Evolutionary conservation across 805 yeast genomes (phyloP), one percentile per base, ranked within the genome.

Genomic region (Zygosaccharomyces siamensis): DNA sequence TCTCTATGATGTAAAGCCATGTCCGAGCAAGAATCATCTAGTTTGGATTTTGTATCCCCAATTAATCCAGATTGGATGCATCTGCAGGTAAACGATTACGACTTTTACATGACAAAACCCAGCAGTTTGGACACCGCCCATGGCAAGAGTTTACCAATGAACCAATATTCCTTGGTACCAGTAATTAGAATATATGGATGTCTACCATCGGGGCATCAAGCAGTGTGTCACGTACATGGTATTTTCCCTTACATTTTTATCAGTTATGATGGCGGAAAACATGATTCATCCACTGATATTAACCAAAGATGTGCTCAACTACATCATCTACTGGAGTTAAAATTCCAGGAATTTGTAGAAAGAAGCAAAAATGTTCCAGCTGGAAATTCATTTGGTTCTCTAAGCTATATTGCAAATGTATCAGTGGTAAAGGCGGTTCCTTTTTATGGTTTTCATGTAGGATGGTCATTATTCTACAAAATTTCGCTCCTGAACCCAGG

Each of bases 371-470:
- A 49, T 26, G 26, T 5, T 21, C 12, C 8, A 41, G 39, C 20
- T 8, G 14, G 27, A 28, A 43, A 32, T 38, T 24, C 23, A n/a
- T 30, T 39, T 10, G 56, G 49, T 39, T 42, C 39, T 12, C 53
- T 65, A 40, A 72, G 70, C 32, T 83, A 72, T 57, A 68, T 86
- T 37, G 83, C 89, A 0, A 75, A 78, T 46, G 75, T 86, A 0
- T 72, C 81, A 0, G 51, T 87, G 0, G 85, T 95, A 46, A 80
- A 81, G 53, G 97, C 84, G 0, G 72, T 79, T 0, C 92, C 95
- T 0, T 84, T 90, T 43, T 93, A 93, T 63, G 98, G 98, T 0
- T 92, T 77, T 63, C 80, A 80, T 54, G 73, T 79, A 2, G 89
- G 89, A 0, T 77, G 80, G 69, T 57, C 71, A n/a, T 67, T 77